Conservation (phyloP, 495 filamentous ascomycete species). For the Rostrohypoxylon terebratum region DNA sequence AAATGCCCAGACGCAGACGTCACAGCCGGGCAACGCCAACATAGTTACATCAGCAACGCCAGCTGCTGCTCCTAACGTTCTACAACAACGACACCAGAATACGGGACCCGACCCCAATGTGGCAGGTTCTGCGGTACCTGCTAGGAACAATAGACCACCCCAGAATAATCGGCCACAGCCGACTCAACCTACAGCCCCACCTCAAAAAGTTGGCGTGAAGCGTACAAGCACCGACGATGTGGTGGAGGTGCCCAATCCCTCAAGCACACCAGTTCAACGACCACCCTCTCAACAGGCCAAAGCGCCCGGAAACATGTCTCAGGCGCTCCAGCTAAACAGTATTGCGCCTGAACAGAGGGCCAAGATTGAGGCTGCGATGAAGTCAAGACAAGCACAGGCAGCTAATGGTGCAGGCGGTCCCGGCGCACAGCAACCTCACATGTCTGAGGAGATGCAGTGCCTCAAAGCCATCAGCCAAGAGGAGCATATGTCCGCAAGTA, state of each 20-base stretch:
- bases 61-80: slow-evolving; percentile 19
- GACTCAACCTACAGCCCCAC: slow-evolving; percentile 28
- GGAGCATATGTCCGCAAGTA: slow-evolving; percentile 40
- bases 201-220: slow-evolving; percentile 59
- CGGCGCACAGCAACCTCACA: slow-evolving; percentile 19
- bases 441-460: slow-evolving; percentile 45
- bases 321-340: slow-evolving; percentile 58
- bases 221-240: slow-evolving; percentile 72
- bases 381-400: slow-evolving; percentile 42
- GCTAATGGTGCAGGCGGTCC: slow-evolving; percentile 22
- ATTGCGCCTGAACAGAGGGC: slow-evolving; percentile 64
- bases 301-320: slow-evolving; percentile 23
- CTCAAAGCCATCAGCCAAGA: slow-evolving; percentile 52
- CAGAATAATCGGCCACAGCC: slow-evolving; percentile 39
- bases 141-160: slow-evolving; percentile 44
- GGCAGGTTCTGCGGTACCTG: slow-evolving; percentile 30
- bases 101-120: slow-evolving; percentile 29
- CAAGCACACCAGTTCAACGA: slow-evolving; percentile 52
- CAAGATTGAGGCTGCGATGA: slow-evolving; percentile 55
- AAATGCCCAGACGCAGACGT: slow-evolving; percentile 40
- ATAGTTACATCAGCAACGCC: slow-evolving; percentile 47
- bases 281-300: slow-evolving; percentile 44
- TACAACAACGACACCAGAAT: slow-evolving; percentile 42
- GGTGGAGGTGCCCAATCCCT: slow-evolving; percentile 63
- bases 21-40: slow-evolving; percentile 51